A percentile compares a stretch with the other conserved stretches of the same genome.
phyloP scores from a whole-genome alignment of 345 rosid species.

The Chamaenerion angustifolium region DNA sequence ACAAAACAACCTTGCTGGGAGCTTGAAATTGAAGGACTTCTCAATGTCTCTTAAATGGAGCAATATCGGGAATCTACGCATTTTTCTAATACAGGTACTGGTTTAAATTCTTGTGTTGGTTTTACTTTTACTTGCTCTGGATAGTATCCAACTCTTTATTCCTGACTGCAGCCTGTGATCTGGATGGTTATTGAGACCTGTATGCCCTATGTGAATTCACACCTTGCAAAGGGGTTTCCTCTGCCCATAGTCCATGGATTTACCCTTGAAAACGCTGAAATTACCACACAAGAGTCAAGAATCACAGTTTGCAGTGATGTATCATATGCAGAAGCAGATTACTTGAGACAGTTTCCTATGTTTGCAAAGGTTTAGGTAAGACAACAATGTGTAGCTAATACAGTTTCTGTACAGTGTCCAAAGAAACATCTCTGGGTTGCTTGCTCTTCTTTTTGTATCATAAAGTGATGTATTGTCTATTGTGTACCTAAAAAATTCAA shows the following conservation, averaged over 20 bases:
- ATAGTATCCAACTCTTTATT: neutral
- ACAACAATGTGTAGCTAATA: no score
- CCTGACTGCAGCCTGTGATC: conserved; percentile 66
- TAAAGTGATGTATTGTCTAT: no score
- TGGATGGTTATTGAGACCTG: conserved; percentile 80
- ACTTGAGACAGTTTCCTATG: conserved; percentile 3
- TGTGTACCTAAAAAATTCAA: no score
- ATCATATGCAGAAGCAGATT: conserved; percentile 29
- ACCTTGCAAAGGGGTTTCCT: conserved; percentile 66
- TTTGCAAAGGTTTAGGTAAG: no score
- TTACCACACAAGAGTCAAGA: conserved; percentile 32
- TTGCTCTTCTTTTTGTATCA: no score
- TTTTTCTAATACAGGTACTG: conserved; percentile 65
- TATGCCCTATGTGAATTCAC: conserved; percentile 65
- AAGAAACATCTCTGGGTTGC: no score
- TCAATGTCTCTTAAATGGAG: conserved; percentile 84
- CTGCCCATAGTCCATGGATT: conserved; percentile 82
- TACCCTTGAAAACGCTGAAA: conserved; percentile 55
- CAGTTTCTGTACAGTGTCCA: neutral
- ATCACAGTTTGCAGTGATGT: conserved; percentile 60
- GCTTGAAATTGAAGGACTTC: conserved; percentile 53
- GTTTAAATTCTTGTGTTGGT: neutral
- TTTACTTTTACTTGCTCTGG: neutral
- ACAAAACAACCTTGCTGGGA: conserved; percentile 74
- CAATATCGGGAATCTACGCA: conserved; percentile 64